Evolutionary conservation across 2,329 filamentous ascomycete genomes (phyloP).

Genomic region (Aspergillus ochraceus): DNA sequence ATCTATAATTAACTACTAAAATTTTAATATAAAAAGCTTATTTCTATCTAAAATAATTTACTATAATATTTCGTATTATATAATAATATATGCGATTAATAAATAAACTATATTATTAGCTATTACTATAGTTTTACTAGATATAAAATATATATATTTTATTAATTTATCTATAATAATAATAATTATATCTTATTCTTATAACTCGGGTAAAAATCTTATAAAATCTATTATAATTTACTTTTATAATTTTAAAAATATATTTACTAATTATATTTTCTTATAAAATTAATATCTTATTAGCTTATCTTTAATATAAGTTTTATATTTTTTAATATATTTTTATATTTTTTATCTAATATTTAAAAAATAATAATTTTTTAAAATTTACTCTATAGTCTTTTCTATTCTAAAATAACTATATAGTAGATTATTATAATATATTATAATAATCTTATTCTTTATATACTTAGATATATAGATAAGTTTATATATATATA

Average conservation of each 20-base stretch:
- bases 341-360: too few species aligned
- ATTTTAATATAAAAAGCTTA: slow-evolving; percentile 7
- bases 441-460: background rate
- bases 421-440: background rate
- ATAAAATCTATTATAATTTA: too few species aligned
- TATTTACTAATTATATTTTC: background rate
- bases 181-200: too few species aligned
- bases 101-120: background rate
- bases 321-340: too few species aligned
- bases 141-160: too few species aligned
- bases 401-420: background rate
- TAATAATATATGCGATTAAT: background rate
- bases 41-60: slow-evolving; percentile 6
- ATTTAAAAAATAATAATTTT: too few species aligned
- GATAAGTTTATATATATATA: background rate
- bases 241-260: too few species aligned
- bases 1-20: background rate
- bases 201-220: too few species aligned
- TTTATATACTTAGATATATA: background rate
- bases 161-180: too few species aligned
- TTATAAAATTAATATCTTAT: too few species aligned
- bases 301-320: too few species aligned
- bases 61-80: background rate
- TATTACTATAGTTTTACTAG: too few species aligned
- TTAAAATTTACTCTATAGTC: background rate